Percentiles rank a stretch among this genome's conserved stretches.
Conservation (phyloP, 2,329 filamentous ascomycete species). For the Penicillium palitans region DNA sequence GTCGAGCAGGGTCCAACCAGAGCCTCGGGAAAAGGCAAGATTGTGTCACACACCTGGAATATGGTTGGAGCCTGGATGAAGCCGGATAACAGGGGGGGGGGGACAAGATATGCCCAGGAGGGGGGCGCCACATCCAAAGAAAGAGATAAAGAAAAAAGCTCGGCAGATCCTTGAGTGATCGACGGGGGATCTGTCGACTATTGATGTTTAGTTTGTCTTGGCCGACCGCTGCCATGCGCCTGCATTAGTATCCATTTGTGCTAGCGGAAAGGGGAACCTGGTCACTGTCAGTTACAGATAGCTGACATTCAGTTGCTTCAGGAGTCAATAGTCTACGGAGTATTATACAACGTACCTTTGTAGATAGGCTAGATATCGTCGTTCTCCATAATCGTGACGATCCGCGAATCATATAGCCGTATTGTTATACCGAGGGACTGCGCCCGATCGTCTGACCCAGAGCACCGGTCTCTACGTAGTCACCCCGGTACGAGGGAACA, state of each 20-base stretch:
- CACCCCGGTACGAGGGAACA: not conserved
- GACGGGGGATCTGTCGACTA: constrained; percentile 42
- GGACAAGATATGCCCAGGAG: not conserved
- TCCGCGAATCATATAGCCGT: constrained; percentile 8
- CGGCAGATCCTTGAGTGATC: constrained; percentile 37
- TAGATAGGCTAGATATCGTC: constrained; percentile 8
- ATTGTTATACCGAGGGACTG: constrained; percentile 3
- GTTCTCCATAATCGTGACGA: not conserved
- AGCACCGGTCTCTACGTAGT: not conserved
- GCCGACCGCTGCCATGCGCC: constrained; percentile 29
- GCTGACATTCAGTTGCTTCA: constrained; percentile 19
- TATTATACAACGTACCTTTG: not conserved
- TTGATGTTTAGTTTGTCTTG: constrained; percentile 40
- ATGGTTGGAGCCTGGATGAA: constrained; percentile 9
- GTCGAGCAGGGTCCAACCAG: constrained; percentile 16
- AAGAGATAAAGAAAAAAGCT: constrained; percentile 23
- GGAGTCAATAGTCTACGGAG: constrained; percentile 20
- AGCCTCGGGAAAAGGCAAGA: constrained; percentile 10
- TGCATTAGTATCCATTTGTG: constrained; percentile 8
- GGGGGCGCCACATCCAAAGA: constrained; percentile 9
- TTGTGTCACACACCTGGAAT: constrained; percentile 13
- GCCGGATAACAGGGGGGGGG: constrained; percentile 1
- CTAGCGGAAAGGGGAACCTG: constrained; percentile 5
- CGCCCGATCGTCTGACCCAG: constrained; percentile 14
- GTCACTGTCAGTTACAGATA: constrained; percentile 10